Evolutionary conservation across 2,329 filamentous ascomycete genomes (phyloP).

Genomic region (Escovopsis sp.): DNA sequence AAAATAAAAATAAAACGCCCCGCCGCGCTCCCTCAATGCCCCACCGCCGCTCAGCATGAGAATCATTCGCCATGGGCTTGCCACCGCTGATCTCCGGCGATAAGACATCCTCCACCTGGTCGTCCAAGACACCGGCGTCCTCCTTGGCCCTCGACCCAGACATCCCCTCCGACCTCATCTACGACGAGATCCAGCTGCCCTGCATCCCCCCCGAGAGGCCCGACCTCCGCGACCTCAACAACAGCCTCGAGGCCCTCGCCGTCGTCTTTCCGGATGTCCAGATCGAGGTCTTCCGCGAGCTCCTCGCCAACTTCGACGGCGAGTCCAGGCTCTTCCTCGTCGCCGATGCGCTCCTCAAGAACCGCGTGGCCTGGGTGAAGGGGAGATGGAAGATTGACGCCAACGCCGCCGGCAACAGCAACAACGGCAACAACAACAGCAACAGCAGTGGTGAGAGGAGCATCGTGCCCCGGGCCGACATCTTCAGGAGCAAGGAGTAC

Average conservation of each 20-base stretch:
- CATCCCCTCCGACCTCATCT: constrained; percentile 32
- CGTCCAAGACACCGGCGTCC: constrained; percentile 7
- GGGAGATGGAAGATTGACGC: constrained; percentile 44
- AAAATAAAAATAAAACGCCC: neutral
- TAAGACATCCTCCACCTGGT: constrained; percentile 17
- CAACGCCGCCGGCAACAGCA: constrained; percentile 16
- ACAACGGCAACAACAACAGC: neutral
- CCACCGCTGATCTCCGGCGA: constrained; percentile 31
- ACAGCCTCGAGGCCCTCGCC: constrained; percentile 50
- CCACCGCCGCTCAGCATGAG: constrained; percentile 16
- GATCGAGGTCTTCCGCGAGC: constrained; percentile 68
- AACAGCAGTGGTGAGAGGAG: neutral
- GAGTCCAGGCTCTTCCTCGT: constrained; percentile 66
- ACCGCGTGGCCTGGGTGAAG: constrained; percentile 53
- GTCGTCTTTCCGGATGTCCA: constrained; percentile 70
- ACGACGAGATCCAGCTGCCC: constrained; percentile 39
- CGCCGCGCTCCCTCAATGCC: neutral
- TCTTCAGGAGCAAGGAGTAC: constrained; percentile 53
- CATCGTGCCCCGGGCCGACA: constrained; percentile 41
- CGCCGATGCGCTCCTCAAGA: constrained; percentile 62
- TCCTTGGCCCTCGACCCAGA: constrained; percentile 12
- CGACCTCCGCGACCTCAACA: constrained; percentile 56
- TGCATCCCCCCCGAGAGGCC: constrained; percentile 36
- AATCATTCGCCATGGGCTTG: constrained; percentile 31
- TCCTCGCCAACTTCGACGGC: constrained; percentile 59